Evolutionary conservation across 2,329 filamentous ascomycete genomes (phyloP).

Genomic region (Aspergillus sp.): DNA sequence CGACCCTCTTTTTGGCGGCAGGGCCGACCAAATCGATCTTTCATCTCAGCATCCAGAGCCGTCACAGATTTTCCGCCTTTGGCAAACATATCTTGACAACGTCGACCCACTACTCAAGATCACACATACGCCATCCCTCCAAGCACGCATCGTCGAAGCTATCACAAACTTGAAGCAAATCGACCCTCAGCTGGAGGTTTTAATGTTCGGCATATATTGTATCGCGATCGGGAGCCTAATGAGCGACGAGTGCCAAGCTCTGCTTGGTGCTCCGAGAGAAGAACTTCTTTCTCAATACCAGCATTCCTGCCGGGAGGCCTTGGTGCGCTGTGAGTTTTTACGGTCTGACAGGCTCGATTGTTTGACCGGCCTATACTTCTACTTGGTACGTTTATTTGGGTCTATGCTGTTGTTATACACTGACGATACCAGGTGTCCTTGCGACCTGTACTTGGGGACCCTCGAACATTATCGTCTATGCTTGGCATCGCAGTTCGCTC

Average conservation of each 20-base stretch:
- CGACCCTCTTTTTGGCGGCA: slow-evolving; percentile 55
- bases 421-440: slow-evolving; percentile 53
- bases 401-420: slow-evolving; percentile 3
- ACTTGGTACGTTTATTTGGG: slow-evolving; percentile 46
- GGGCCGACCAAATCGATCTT: slow-evolving; percentile 43
- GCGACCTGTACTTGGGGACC: slow-evolving; percentile 57
- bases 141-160: slow-evolving; percentile 64
- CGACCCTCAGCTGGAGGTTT: slow-evolving; percentile 59
- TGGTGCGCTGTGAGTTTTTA: slow-evolving; percentile 46
- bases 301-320: slow-evolving; percentile 48
- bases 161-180: slow-evolving; percentile 57
- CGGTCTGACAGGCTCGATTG: slow-evolving; percentile 44
- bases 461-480: slow-evolving; percentile 58
- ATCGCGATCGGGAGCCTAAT: slow-evolving; percentile 59
- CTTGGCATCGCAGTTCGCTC: slow-evolving; percentile 67
- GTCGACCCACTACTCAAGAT: slow-evolving; percentile 69
- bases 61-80: slow-evolving; percentile 57
- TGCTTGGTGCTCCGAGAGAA: slow-evolving; percentile 39
- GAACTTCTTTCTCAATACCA: slow-evolving; percentile 45
- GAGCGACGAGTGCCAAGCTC: slow-evolving; percentile 52
- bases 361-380: slow-evolving; percentile 55
- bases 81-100: slow-evolving; percentile 70
- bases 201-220: slow-evolving; percentile 68
- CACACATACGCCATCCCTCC: slow-evolving; percentile 65
- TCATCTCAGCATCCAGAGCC: slow-evolving; percentile 60